Evolutionary conservation across 2,329 filamentous ascomycete species (phyloP).

Genomic region (Trichoderma oligosporum): DNA sequence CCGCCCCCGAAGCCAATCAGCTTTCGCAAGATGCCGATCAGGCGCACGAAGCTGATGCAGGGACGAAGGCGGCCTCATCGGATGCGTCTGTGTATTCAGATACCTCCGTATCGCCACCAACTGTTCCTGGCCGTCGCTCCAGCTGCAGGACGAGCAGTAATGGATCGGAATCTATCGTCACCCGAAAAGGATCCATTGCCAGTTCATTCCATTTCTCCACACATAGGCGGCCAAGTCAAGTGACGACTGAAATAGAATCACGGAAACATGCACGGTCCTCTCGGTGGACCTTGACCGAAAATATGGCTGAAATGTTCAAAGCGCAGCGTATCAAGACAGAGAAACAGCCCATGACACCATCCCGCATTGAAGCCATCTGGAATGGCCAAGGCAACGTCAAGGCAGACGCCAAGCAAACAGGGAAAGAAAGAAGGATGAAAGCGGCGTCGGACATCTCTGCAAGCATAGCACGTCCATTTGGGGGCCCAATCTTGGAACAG

Average conservation of each 20-base stretch:
- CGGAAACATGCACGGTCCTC: slow-evolving; percentile 28
- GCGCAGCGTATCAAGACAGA: slow-evolving; percentile 56
- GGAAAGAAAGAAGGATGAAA: slow-evolving; percentile 13
- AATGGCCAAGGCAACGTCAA: slow-evolving; percentile 18
- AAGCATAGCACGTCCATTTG: neutral
- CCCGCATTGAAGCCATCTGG: slow-evolving; percentile 41
- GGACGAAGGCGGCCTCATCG: neutral
- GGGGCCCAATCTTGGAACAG: neutral
- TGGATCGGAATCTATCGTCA: slow-evolving; percentile 21
- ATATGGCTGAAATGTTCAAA: slow-evolving; percentile 54
- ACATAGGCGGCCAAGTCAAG: slow-evolving; percentile 17
- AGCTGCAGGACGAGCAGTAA: neutral
- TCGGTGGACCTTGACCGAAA: slow-evolving; percentile 53
- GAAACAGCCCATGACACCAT: slow-evolving; percentile 53
- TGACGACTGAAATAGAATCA: slow-evolving; percentile 18
- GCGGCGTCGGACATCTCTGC: slow-evolving; percentile 10
- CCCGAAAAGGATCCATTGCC: slow-evolving; percentile 36
- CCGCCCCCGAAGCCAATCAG: neutral
- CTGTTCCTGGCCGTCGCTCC: slow-evolving; percentile 11
- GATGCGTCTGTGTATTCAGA: slow-evolving; percentile 7
- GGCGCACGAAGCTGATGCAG: slow-evolving; percentile 14
- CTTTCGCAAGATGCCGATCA: slow-evolving; percentile 10
- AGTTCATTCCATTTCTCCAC: slow-evolving; percentile 38
- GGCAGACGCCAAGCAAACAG: slow-evolving; percentile 6
- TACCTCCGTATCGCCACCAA: neutral